phyloP scores from a whole-genome alignment of 108 stramenopile species.

The Aurantiochytrium sp. region DNA sequence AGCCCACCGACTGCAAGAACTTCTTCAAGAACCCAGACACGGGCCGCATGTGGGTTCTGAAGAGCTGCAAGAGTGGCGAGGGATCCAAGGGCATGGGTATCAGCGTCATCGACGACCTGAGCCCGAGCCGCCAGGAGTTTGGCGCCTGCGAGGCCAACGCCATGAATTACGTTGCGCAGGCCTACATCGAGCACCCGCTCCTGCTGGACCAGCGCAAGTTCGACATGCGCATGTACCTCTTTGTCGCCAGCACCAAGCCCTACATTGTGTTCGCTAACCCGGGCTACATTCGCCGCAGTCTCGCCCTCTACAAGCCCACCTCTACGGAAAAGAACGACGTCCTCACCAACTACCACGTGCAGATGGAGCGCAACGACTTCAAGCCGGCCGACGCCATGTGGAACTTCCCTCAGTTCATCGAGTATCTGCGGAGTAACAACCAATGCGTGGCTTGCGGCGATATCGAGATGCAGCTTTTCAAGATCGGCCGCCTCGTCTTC shows the following conservation, averaged over 20 bases:
- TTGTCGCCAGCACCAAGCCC: slow-evolving; percentile 14
- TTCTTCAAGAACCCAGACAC: slow-evolving; percentile 16
- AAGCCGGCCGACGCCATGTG: background rate
- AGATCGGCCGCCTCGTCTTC: background rate
- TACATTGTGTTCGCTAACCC: slow-evolving; percentile 23
- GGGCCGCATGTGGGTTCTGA: slow-evolving; percentile 25
- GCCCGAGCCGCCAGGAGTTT: background rate
- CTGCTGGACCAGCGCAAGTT: slow-evolving; percentile 6
- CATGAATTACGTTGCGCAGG: slow-evolving; percentile 13
- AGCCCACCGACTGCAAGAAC: background rate
- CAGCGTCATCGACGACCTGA: background rate
- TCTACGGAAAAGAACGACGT: background rate
- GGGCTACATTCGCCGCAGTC: slow-evolving; percentile 8
- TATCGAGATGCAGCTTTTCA: background rate
- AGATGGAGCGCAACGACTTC: slow-evolving; percentile 6
- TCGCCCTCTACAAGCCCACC: slow-evolving; percentile 6
- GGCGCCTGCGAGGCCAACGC: slow-evolving; percentile 26
- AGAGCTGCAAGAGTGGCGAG: slow-evolving; percentile 20
- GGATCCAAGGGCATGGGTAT: slow-evolving; percentile 32
- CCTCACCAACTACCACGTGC: slow-evolving; percentile 29
- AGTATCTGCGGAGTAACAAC: background rate
- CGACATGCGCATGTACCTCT: slow-evolving; percentile 22
- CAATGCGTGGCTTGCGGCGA: slow-evolving; percentile 4
- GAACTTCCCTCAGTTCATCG: slow-evolving; percentile 14
- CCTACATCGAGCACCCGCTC: background rate